Base-by-base conservation (phyloP, 345 rosid species). In the Arabis hirsuta region DNA sequence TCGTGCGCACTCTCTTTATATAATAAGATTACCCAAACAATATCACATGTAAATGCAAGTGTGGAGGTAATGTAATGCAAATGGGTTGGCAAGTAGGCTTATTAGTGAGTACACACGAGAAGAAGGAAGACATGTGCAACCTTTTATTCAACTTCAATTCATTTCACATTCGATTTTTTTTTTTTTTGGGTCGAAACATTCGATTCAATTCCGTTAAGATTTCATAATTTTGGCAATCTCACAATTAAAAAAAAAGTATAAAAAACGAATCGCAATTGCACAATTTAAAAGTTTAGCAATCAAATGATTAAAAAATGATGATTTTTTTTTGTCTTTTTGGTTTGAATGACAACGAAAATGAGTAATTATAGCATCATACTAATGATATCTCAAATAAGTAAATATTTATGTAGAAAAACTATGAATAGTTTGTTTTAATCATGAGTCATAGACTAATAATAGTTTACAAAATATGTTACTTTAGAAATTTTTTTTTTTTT, bases 31-130 rank as follows among this genome's bases (percentile, higher is more conserved):
- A 38, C 26, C n/a, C 38, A 43, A 55, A 27, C 72, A 56, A 53
- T 50, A 44, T 56, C 45, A 73, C 60, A 65, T 73, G 59, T 65
- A 47, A 57, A 29, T 34, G 45, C 36, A 55, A 73, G 58, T 11
- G 31, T 65, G 77, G 60, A 57, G 60, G 29, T 65, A 48, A 65
- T 73, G 29, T 65, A 48, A 65, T 73, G 77, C 60, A 65, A 57
- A 48, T 73, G 65, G 60, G 77, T 73, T 65, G 77, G 20, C 72
- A 65, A 56, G 14, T 55, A 54, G 32, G 14, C n/a, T 73, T 45
- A 29, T 29, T 34, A 34, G 38, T 34, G 38, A 36, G 41, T 36
- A 56, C 45, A n/a, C 73, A 51, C 32, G 61, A 65, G 73, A 59
- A 32, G 42, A 67, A 67, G 45, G 48, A 44, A 32, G 51, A 58